Evolutionary conservation across 805 yeast genomes (phyloP), one percentile per base, ranked within the genome.

Genomic region (Candida dajiaensis): DNA sequence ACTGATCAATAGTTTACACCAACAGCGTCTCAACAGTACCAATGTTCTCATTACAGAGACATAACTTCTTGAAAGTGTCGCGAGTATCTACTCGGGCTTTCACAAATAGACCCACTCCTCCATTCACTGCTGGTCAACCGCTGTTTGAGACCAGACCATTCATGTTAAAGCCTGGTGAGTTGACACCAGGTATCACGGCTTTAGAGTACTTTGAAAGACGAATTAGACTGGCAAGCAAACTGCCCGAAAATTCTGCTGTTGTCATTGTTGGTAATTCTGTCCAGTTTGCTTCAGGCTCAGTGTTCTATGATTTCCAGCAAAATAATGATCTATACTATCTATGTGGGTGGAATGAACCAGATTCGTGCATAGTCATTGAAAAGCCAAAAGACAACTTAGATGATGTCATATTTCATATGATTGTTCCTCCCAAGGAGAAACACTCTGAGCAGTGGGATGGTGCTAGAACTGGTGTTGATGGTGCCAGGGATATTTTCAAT

Each of bases 401-500:
- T 22, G 77, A 80, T 43, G 71, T 78, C 31, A 62, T 75, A 9
- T 77, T 86, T 53, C 92, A 87, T 55, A 76, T 94, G 83, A 68
- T 89, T 42, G 96, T 92, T 3, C 96, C 89, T 3, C 89, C 89
- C 15, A 84, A 85, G 61, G 85, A 90, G 60, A 76, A 80, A 6
- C 73, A 72, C 42, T 78, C 77, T 20, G 99, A 94, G 66, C 79
- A 84, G 52, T 94, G 99, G 99, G 97, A 92, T 56, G 99, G 99
- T 12, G 83, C 78, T 39, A 77, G 95, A 56, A 84, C 95, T 16
- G 99, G 99, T 1, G 74, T 82, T 4, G 78, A 82, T 41, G 96
- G 95, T 15, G 96, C 84, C 0, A 68, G 66, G 37, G 92, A 89
- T 42, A 79, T 82, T 40, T 94, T 94, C 69, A 94, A 92, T 62